Base-by-base conservation (phyloP, 2,329 filamentous ascomycete genomes). In the Aspergillus terreus region DNA sequence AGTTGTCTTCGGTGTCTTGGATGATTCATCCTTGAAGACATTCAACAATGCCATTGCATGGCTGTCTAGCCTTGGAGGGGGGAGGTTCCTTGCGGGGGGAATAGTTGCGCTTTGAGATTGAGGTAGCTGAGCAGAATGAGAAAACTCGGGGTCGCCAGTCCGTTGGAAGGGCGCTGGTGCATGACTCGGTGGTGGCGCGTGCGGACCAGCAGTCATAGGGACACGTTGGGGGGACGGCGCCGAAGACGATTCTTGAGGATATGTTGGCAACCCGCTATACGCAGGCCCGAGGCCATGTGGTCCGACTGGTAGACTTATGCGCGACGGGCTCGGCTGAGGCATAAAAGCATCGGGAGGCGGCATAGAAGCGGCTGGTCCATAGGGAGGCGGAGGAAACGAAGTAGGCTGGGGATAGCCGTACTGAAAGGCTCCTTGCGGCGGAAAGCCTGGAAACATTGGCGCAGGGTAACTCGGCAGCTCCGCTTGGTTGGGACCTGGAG, bases 31-130 rank as follows among this genome's bases (percentile, higher is more conserved):
- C 57, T 78, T 84, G 71, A 86, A 84, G 1, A 79, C 75, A 58
- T 79, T 81, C 45, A 86, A 68, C 32, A 86, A 65, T n/a, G 76
- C 75, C 52, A 81, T 71, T 1, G 81, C 76, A 63, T 86, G 82
- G 11, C 76, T 76, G 33, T 74, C 84, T 30, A 85, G 74, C 55
- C 78, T 81, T 6, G 82, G 81, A 36, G 78, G 74, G 14, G 83
- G 82, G 21, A 86, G 63, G 47, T 80, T 80, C 63, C 58, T 82
- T 66, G 82, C 80, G 32, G 79, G 75, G 1, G 82, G 83, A 27
- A 79, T 75, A 33, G 70, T 66, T 38, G 76, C 72, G n/a, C 72
- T 71, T 50, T 72, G 71, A 46, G 68, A 47, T 40, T 67, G 65
- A 38, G 65, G 56, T 30, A 58, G 54, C 30, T 67, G 70, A 19